Percentiles rank a stretch among this genome's conserved stretches.
phyloP scores from a whole-genome alignment of 306 rosid genomes.

The Carpinus viminea region DNA sequence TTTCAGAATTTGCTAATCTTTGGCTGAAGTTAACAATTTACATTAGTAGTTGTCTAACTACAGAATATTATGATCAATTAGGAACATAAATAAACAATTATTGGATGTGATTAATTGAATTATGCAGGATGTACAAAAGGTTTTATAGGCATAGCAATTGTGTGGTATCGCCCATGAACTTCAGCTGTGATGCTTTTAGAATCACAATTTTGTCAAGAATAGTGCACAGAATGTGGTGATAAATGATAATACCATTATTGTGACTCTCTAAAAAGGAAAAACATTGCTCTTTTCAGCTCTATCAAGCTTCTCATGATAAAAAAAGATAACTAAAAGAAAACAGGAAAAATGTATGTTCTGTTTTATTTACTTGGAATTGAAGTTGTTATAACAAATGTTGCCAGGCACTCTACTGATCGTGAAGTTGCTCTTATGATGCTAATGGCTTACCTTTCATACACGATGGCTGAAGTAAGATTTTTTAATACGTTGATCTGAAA shows the following conservation, averaged over 20 bases:
- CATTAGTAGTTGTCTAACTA: neutral
- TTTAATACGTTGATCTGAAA: constrained; percentile 13
- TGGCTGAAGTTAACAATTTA: neutral
- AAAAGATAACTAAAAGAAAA: neutral
- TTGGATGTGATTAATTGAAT: neutral
- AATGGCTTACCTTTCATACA: constrained; percentile 63
- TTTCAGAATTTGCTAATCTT: neutral
- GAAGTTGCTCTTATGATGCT: constrained; percentile 66
- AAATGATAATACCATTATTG: neutral
- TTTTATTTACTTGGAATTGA: constrained; percentile 5
- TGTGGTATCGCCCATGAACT: neutral
- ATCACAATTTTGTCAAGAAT: neutral
- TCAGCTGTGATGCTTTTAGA: neutral
- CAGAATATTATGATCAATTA: neutral
- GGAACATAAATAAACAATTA: neutral
- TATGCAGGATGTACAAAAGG: neutral
- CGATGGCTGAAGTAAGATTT: constrained; percentile 54
- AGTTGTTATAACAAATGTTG: neutral
- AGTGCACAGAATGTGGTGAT: neutral
- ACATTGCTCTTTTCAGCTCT: neutral
- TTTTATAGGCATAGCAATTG: neutral
- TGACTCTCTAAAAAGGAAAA: neutral
- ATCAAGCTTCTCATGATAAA: neutral
- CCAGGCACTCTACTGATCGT: constrained; percentile 62
- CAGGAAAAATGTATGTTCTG: neutral